Evolutionary conservation across 2,329 filamentous ascomycete genomes (phyloP).

Genomic region (Scleromitrula shiraiana): DNA sequence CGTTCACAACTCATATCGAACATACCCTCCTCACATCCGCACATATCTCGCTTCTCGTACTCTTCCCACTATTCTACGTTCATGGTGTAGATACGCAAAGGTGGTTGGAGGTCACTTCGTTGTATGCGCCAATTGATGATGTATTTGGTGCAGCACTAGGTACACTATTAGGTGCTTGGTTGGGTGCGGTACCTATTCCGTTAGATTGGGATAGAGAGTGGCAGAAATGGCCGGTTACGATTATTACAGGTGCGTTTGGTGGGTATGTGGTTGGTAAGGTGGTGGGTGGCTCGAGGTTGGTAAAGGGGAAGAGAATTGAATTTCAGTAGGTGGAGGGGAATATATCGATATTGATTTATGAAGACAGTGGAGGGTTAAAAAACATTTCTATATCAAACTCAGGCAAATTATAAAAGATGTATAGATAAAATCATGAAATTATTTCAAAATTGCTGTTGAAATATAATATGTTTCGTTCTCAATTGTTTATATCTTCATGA

Average conservation of each 20-base stretch:
- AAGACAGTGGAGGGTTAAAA: too few relatives aligned
- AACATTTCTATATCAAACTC: too few relatives aligned
- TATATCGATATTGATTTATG: too few relatives aligned
- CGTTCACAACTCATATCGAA: conserved; percentile 68
- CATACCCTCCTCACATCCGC: conserved; percentile 75
- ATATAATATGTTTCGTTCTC: too few relatives aligned
- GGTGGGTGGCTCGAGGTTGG: conserved; percentile 36
- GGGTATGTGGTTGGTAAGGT: conserved; percentile 68
- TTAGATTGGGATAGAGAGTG: conserved; percentile 98
- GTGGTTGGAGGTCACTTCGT: conserved; percentile 64
- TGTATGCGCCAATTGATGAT: conserved; percentile 68
- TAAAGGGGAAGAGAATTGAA: conserved; percentile 29
- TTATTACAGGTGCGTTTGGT: conserved; percentile 72
- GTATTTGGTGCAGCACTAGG: conserved; percentile 78
- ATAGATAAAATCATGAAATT: too few relatives aligned
- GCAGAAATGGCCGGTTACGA: conserved; percentile 96
- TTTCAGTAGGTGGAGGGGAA: conserved; percentile 28
- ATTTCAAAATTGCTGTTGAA: too few relatives aligned
- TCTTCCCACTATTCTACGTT: conserved; percentile 76
- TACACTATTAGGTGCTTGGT: conserved; percentile 73
- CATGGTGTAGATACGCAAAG: conserved; percentile 67
- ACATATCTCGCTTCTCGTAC: conserved; percentile 71
- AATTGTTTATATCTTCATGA: too few relatives aligned
- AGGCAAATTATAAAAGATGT: too few relatives aligned
- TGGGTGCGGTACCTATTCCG: conserved; percentile 90